Evolutionary conservation across 31 red algal species (phyloP), one percentile per base, ranked within the genome.

Genomic region (Bonnemaisonia californica): DNA sequence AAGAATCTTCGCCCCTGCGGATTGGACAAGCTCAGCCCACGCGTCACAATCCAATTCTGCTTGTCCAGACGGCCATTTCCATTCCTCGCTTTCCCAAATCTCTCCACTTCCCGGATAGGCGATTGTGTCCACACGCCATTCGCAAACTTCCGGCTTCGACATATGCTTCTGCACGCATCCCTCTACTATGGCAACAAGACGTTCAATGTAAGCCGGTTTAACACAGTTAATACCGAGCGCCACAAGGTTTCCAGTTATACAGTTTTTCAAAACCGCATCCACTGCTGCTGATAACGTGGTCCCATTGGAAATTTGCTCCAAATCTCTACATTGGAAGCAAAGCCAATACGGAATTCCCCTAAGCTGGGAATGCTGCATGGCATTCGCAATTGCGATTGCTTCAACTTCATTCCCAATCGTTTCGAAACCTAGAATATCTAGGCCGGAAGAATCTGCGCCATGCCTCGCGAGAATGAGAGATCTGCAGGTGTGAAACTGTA

Each of bases 111-210:
- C 76, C 19, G 84, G 84, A 66, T 87, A 87, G 1, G 41, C 71
- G 19, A 79, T 70, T 40, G 81, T 85, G 58, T 85, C 81, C 13
- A 85, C 41, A 2, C 81, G 81, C 81, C 81, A 76, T 65, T 48
- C 54, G 26, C 29, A 11, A 11, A 16, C 70, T 16, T 58, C 69
- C n/a, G 56, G 9, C 1, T 11, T 11, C 7, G 54, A 9, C 54
- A 66, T 29, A 41, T 65, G 70, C 37, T 5, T 76, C 62, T 57
- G 28, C 22, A 85, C 41, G 16, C 16, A 4, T 32, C 12, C 18
- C 41, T 54, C 30, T 4, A 85, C 38, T 21, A 65, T 74, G 19
- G 41, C 22, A 12, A 74, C 36, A 12, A 85, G 23, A 7, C 24
- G n/a, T 7, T 8, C 0, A 41, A 41, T 31, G 13, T 74, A 21